phyloP scores from a whole-genome alignment of 1,284 basidiomycete genomes.

The Pholiota adiposa region DNA sequence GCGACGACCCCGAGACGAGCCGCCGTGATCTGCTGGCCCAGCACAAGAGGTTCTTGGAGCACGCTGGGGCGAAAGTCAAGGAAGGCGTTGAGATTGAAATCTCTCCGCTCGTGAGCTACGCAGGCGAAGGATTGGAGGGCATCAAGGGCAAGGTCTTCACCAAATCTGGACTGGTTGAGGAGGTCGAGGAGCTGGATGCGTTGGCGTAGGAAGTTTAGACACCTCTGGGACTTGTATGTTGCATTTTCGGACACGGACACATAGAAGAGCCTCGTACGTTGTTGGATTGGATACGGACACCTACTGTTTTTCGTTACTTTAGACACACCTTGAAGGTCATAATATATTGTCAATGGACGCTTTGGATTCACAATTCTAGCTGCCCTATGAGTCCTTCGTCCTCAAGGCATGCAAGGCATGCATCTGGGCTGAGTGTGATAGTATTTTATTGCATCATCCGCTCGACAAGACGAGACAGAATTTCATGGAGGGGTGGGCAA shows the following conservation, averaged over 20 bases:
- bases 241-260: slow-evolving; percentile 19
- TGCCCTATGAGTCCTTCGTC: not conserved
- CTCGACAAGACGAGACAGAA: slow-evolving; percentile 5
- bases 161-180: slow-evolving; percentile 48
- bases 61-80: slow-evolving; percentile 75
- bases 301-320: slow-evolving; percentile 8
- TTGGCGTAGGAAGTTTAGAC: slow-evolving; percentile 30
- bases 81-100: slow-evolving; percentile 87
- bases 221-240: slow-evolving; percentile 13
- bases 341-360: slow-evolving; percentile 17
- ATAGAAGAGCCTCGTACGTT: too few species aligned
- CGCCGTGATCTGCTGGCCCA: slow-evolving; percentile 90
- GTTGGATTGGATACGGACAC: too few species aligned
- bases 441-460: slow-evolving; percentile 12
- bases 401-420: not conserved
- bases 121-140: slow-evolving; percentile 87
- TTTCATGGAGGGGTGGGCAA: not conserved
- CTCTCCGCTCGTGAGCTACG: slow-evolving; percentile 87
- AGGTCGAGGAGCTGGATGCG: slow-evolving; percentile 45
- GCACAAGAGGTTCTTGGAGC: slow-evolving; percentile 84
- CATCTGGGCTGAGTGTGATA: not conserved
- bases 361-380: not conserved
- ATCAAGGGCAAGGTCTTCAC: slow-evolving; percentile 81
- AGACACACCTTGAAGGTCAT: slow-evolving; percentile 1
- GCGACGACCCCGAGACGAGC: slow-evolving; percentile 93